A percentile compares a stretch with the other conserved stretches of the same genome.
Evolutionary conservation across 352 stramenopile species (phyloP).

Genomic region (Phytophthora agathidicida): DNA sequence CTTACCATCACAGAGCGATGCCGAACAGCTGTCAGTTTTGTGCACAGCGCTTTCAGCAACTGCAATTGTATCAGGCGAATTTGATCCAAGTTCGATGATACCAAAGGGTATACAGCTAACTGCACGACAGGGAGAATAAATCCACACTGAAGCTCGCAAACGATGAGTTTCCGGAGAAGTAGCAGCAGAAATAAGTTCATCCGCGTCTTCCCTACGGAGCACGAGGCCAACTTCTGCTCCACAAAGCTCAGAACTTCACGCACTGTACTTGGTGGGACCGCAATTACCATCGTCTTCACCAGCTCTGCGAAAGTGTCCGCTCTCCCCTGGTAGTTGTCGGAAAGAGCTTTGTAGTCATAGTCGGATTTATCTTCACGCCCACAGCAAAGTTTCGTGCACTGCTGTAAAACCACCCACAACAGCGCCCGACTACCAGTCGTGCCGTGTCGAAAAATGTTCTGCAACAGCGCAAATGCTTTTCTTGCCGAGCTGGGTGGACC

Average conservation of each 20-base stretch:
- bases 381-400: conserved; percentile 67
- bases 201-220: conserved; percentile 36
- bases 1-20: conserved; percentile 9
- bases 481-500: conserved; percentile 17
- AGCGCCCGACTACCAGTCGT: conserved; percentile 17
- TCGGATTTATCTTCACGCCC: conserved; percentile 37
- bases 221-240: conserved; percentile 58
- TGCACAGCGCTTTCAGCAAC: conserved; percentile 53
- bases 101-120: conserved; percentile 49
- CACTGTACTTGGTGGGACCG: conserved; percentile 13
- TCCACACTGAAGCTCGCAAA: conserved; percentile 28
- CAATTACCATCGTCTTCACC: conserved; percentile 47
- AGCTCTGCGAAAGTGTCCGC: conserved; percentile 53
- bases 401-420: conserved; percentile 59
- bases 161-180: conserved; percentile 55
- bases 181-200: conserved; percentile 65
- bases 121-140: conserved; percentile 44
- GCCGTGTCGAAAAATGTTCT: conserved; percentile 35
- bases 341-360: not conserved
- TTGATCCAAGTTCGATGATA: conserved; percentile 30
- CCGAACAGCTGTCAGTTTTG: conserved; percentile 28
- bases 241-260: conserved; percentile 44
- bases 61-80: conserved; percentile 60
- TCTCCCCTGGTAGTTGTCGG: conserved; percentile 28
- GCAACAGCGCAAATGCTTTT: conserved; percentile 39